These are phyloP conservation scores for Daedalea quercina DNA, from an alignment of 768 basidiomycete genomes.

Conservation along the genomic window DNA sequence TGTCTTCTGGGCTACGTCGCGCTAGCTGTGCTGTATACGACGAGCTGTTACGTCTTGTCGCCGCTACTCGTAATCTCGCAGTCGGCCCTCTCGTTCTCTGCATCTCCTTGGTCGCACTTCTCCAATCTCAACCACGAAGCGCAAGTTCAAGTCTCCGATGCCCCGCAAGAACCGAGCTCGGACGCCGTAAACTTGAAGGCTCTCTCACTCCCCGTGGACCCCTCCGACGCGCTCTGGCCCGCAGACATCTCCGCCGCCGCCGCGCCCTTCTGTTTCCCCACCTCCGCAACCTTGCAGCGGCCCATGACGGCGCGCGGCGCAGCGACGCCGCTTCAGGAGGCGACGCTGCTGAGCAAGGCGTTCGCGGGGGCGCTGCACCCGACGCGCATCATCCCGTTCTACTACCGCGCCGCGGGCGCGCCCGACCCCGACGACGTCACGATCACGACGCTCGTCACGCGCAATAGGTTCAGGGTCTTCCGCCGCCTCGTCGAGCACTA, in stretches of 20 bases:
- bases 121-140: neutral
- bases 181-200: no score
- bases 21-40: neutral
- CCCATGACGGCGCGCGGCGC: neutral
- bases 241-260: neutral
- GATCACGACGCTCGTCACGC: constrained; percentile 79
- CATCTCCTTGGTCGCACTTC: neutral
- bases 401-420: constrained; percentile 56
- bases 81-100: neutral
- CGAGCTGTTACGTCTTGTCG: neutral
- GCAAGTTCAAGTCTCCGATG: neutral
- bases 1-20: neutral
- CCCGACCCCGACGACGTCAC: constrained; percentile 68
- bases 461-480: constrained; percentile 70
- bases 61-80: neutral
- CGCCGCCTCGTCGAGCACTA: constrained; percentile 69
- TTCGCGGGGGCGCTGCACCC: constrained; percentile 68
- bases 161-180: neutral
- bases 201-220: neutral
- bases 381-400: constrained; percentile 74
- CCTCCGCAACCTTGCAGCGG: neutral
- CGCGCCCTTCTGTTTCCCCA: neutral
- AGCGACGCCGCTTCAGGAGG: constrained; percentile 31
- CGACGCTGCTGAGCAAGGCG: constrained; percentile 58
- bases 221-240: constrained; percentile 4